phyloP scores from a whole-genome alignment of 306 rosid species.

The Casuarina glauca region DNA sequence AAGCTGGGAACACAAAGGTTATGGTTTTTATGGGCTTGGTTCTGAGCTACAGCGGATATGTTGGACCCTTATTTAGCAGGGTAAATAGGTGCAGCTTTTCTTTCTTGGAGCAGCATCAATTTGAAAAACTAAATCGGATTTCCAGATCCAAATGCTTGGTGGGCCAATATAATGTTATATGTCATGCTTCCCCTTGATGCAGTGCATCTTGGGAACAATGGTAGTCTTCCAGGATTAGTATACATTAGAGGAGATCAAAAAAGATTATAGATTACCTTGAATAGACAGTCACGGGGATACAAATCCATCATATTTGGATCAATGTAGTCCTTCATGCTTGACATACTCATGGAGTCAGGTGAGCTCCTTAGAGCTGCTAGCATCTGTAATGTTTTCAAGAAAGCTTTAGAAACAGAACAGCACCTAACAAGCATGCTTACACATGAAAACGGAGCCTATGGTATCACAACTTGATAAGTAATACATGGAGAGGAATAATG shows the following conservation, averaged over 20 bases:
- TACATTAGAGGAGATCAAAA: slow-evolving; percentile 9
- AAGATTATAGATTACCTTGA: slow-evolving; percentile 56
- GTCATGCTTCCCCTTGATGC: neutral
- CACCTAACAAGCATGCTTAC: slow-evolving; percentile 12
- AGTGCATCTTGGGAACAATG: neutral
- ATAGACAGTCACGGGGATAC: slow-evolving; percentile 96
- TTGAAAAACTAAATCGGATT: neutral
- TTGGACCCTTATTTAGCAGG: neutral
- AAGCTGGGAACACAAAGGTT: neutral
- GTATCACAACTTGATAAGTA: neutral
- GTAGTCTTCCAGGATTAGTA: neutral
- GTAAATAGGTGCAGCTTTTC: neutral
- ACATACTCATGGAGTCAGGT: slow-evolving; percentile 76
- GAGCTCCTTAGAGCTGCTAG: slow-evolving; percentile 72
- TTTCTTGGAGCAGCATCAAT: neutral
- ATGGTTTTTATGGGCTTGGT: neutral
- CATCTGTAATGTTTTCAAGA: slow-evolving; percentile 63
- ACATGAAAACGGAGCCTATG: neutral
- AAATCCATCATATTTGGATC: slow-evolving; percentile 91
- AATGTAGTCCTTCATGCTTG: slow-evolving; percentile 73
- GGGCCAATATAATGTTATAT: neutral
- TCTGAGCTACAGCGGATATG: neutral
- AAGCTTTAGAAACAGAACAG: slow-evolving; percentile 19
- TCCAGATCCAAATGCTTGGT: neutral
- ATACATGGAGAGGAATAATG: neutral